These are phyloP conservation scores for Austroboletus rostrupii DNA, from an alignment of 1,284 basidiomycete genomes.

Conservation along the genomic window DNA sequence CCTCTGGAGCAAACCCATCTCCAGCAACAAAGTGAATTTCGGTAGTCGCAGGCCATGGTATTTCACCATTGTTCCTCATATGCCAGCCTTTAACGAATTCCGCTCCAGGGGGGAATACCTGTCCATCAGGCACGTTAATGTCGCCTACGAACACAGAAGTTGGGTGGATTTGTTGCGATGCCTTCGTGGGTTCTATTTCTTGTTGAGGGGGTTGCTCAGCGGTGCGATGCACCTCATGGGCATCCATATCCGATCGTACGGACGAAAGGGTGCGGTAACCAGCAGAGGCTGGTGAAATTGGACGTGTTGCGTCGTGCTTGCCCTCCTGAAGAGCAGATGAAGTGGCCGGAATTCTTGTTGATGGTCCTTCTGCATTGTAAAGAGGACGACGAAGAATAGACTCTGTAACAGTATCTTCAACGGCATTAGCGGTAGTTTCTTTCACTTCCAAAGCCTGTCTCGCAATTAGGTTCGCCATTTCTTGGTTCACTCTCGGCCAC, in stretches of 20 bases:
- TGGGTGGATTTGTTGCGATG: slow-evolving; percentile 22
- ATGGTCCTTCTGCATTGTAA: not conserved
- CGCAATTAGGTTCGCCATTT: slow-evolving; percentile 21
- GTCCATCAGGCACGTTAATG: slow-evolving; percentile 70
- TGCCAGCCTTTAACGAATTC: slow-evolving; percentile 83
- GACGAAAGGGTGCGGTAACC: slow-evolving; percentile 19
- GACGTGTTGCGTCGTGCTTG: slow-evolving; percentile 1
- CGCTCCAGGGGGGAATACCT: slow-evolving; percentile 75
- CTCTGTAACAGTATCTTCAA: not conserved
- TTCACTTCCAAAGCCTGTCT: not conserved
- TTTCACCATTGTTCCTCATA: slow-evolving; percentile 59
- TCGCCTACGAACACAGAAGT: slow-evolving; percentile 62
- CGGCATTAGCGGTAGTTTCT: not conserved
- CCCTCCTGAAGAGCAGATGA: slow-evolving; percentile 1
- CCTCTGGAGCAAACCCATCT: slow-evolving; percentile 41
- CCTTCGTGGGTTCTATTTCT: not conserved
- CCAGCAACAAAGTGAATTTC: slow-evolving; percentile 69
- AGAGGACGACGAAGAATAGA: not conserved
- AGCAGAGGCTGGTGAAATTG: slow-evolving; percentile 8
- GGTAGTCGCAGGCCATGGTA: slow-evolving; percentile 66
- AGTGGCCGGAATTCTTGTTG: not conserved
- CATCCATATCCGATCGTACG: not conserved
- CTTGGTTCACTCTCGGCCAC: slow-evolving; percentile 30
- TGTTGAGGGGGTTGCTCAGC: slow-evolving; percentile 2
- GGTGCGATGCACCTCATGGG: not conserved